A percentile compares a stretch with the other conserved stretches of the same genome.
Evolutionary conservation across 2,329 filamentous ascomycete species (phyloP).

Genomic region (Coniella vitis): DNA sequence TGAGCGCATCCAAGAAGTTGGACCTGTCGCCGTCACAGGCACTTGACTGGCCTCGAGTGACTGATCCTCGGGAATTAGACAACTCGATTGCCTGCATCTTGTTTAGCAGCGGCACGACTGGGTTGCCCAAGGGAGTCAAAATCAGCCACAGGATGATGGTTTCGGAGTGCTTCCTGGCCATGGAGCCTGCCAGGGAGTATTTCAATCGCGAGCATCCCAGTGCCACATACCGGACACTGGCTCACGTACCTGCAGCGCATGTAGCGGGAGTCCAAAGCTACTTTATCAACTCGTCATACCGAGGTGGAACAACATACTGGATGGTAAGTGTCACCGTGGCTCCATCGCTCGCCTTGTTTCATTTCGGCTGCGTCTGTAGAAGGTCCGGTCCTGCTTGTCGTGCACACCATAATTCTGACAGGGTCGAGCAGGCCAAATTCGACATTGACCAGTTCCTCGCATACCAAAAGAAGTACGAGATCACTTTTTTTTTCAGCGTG

Average conservation of each 20-base stretch:
- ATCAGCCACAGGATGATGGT: constrained; percentile 40
- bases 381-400: no score
- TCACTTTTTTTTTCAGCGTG: constrained; percentile 52
- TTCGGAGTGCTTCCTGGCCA: constrained; percentile 27
- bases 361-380: no score
- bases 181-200: constrained; percentile 24
- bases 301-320: constrained; percentile 49
- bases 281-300: constrained; percentile 33
- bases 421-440: constrained; percentile 33
- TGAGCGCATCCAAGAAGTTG: constrained; percentile 24
- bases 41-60: constrained; percentile 48
- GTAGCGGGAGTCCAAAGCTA: constrained; percentile 40
- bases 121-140: constrained; percentile 39
- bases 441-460: constrained; percentile 48
- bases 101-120: constrained; percentile 44
- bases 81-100: constrained; percentile 35
- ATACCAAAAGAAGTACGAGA: constrained; percentile 40
- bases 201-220: constrained; percentile 21
- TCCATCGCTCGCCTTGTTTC: no score
- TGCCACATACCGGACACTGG: constrained; percentile 30
- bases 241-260: constrained; percentile 39
- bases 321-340: constrained; percentile 38
- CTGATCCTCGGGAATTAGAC: constrained; percentile 38
- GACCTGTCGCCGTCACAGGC: constrained; percentile 27
- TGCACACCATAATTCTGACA: not conserved